A percentile compares a stretch with the other conserved stretches of the same genome.
Conservation (phyloP, 1,139 yeast genomes). For the Pichia sp. region DNA sequence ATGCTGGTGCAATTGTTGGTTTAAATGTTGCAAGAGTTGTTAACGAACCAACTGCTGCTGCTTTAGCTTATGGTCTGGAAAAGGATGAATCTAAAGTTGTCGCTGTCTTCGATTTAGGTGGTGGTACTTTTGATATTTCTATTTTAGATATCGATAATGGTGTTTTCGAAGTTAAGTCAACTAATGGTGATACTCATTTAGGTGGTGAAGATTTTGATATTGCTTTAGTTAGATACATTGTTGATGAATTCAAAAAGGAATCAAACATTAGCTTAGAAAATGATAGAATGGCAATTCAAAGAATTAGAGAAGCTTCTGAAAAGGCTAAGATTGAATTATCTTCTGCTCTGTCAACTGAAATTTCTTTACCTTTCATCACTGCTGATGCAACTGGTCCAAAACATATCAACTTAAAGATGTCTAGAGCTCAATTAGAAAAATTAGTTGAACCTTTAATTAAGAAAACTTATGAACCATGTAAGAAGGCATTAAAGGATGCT, state of each 20-base stretch:
- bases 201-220: conserved; percentile 88
- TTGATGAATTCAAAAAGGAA: conserved; percentile 89
- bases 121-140: conserved; percentile 85
- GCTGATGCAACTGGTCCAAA: conserved; percentile 97
- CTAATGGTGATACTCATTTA: conserved; percentile 85
- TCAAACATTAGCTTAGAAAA: conserved; percentile 79
- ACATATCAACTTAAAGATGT: conserved; percentile 90
- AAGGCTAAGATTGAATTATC: conserved; percentile 98
- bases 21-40: conserved; percentile 94
- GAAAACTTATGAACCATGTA: conserved; percentile 94
- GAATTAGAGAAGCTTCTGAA: conserved; percentile 99
- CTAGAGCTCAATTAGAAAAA: conserved; percentile 89
- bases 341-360: conserved; percentile 87
- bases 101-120: conserved; percentile 84
- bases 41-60: conserved; percentile 99
- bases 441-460: conserved; percentile 88
- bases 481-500: conserved; percentile 98
- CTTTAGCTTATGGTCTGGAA: conserved; percentile 94
- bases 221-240: conserved; percentile 83
- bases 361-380: conserved; percentile 95
- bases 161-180: conserved; percentile 81
- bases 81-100: conserved; percentile 70
- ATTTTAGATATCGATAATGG: conserved; percentile 82
- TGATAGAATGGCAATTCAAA: conserved; percentile 98
- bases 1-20: conserved; percentile 97